phyloP scores from a whole-genome alignment of 2,329 filamentous ascomycete species.

The Dothistroma septosporum region DNA sequence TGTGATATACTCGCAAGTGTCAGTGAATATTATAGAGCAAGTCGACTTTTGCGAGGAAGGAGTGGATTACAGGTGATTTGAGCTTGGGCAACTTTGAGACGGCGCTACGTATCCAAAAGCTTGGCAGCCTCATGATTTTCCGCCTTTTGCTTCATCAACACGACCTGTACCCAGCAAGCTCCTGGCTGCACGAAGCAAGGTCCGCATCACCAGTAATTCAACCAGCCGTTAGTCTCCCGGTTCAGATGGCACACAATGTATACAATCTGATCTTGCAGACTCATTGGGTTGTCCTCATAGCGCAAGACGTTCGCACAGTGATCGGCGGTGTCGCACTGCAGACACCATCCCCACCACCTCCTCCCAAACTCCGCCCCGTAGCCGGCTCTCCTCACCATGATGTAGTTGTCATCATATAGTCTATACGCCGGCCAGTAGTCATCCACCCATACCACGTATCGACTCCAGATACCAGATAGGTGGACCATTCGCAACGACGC shows the following conservation, averaged over 20 bases:
- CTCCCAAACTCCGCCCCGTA: not conserved
- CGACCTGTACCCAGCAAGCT: too few species aligned
- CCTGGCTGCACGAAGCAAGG: too few species aligned
- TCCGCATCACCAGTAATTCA: too few species aligned
- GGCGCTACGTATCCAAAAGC: too few species aligned
- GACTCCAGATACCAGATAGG: not conserved
- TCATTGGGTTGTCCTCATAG: not conserved
- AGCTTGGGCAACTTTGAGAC: too few species aligned
- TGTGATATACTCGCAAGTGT: too few species aligned
- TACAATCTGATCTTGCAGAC: not conserved
- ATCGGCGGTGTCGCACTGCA: not conserved
- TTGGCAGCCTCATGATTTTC: too few species aligned
- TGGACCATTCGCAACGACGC: not conserved
- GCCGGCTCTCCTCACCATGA: not conserved
- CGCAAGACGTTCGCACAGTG: not conserved
- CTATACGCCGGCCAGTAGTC: not conserved
- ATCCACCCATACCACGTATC: not conserved
- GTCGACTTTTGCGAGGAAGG: too few species aligned
- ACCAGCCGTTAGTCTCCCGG: too few species aligned
- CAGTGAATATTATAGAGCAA: too few species aligned
- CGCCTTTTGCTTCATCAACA: too few species aligned
- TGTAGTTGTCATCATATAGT: not conserved
- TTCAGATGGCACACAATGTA: not conserved
- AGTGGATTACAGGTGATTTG: too few species aligned
- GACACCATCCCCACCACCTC: not conserved